Base-by-base conservation (phyloP, 441 rosid genomes). In the Pelargonium myrrhifolium region DNA sequence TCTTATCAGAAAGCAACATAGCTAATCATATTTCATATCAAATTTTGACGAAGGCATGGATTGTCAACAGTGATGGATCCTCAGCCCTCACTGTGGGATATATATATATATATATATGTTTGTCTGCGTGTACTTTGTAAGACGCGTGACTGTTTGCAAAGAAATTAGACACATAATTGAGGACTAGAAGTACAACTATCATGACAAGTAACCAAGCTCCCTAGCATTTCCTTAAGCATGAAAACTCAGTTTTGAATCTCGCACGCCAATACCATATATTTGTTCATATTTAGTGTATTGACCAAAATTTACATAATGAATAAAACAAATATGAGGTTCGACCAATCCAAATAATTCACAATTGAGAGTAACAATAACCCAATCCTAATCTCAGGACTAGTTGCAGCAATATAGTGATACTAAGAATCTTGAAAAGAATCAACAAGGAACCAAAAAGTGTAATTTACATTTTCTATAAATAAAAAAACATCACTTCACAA, bases 371-470 rank as follows among this genome's bases (percentile, higher is more conserved):
- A 3, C 43, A 35, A 15, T 18, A 61, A 61, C 64, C 21, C 42
- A 60, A 12, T 59, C 28, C 35, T 59, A 59, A 59, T 24, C 8
- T 24, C 37, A 60, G 40, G 6, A 61, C 17, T 26, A 61, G 4
- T 60, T n/a, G 43, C 21, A 28, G 37, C 37, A 62, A 62, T 62
- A 35, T 35, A 35, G 45, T 62, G 47, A 62, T 14, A 62, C 22
- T 31, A 31, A 15, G 65, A 62, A 62, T 37, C 65, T 62, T 62
- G 65, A 62, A 37, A 12, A 37, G 14, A 37, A 15, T 62, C 45
- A 35, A 62, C 22, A 37, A 37, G 22, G 35, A 35, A 62, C 24
- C 47, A 15, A 62, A 35, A 35, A 3, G 24, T 62, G 45, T 9
- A 62, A 62, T 39, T 62, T 62, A 62, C 9, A 35, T 62, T 62